Base-by-base conservation (phyloP, 2,329 filamentous ascomycete genomes). In the Cladosporium sp. region DNA sequence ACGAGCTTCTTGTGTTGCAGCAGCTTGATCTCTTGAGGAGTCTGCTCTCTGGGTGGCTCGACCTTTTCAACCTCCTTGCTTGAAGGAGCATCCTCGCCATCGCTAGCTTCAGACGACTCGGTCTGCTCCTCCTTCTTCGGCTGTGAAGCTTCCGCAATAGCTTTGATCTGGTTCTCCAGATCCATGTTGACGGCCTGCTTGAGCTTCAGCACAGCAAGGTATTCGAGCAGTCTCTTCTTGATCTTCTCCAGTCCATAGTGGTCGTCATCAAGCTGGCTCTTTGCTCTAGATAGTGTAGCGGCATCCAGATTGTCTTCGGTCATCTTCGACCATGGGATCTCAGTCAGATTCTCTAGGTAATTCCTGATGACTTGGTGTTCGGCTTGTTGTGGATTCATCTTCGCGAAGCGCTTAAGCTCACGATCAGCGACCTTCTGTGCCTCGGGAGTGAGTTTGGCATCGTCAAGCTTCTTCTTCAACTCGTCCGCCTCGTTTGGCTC, bases 231-330 rank as follows among this genome's bases (percentile, higher is more conserved):
- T 38, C 93, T 81, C 78, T 96, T 96, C 81, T 99, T 99, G 64
- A 99, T 92, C 70, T 92, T 95, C 55, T 97, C 90, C 12, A 99
- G 75, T 0, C 93, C 93, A 61, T 97, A 97, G 68, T 99, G 93
- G 64, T 99, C 93, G 56, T 95, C 85, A 62, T 99, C 90, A 5
- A 99, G 80, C 68, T 97, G 93, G 70, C 90, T 88, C 49, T 89
- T 83, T 6, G 93, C 93, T 59, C 80, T 80, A 52, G 80, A 77
- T 50, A 97, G 69, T 0, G 91, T 96, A 8, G 89, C 85, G 0
- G 82, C 80, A 7, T 91, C 89, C 3, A 99, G 80, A 27, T 89
- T 84, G 64, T 97, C 92, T 54, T 93, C 85, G 0, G 92, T 97
- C 45, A 82, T 76, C 57, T 84, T 83, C 2, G 85, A 82, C 93